Base-by-base conservation (phyloP, 192 early-diverging fungal genomes). In the Kickxella alabastrina region DNA sequence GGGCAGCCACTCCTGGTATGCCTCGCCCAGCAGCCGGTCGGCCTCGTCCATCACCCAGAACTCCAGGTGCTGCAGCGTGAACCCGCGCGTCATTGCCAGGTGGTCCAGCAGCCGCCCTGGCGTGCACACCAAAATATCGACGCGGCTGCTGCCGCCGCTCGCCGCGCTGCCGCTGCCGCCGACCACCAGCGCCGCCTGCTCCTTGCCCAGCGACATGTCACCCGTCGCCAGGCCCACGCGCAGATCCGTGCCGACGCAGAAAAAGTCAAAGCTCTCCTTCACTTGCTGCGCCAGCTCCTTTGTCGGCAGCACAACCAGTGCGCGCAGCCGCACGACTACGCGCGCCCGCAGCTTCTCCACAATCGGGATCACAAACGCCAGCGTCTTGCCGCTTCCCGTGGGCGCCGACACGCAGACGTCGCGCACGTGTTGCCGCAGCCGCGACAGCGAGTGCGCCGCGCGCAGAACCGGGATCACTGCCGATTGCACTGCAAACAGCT, bases 11-110 rank as follows among this genome's bases (percentile, higher is more conserved):
- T 89, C 95, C 51, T 95, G 85, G 62, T 89, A 94, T 44, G 84
- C 86, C 65, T 96, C 92, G 54, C 89, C 89, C 43, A 99, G 71
- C 24, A 99, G 58, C 19, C 94, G 80, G 75, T 99, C 96, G 1
- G 96, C 96, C 59, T 99, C 96, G 78, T 99, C 96, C 43, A 97
- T 86, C 12, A 92, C 63, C 78, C 95, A 73, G 64, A 93, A 97
- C 53, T 92, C 77, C 37, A 97, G 65, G 68, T 98, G 92, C 44
- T 90, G 87, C 19, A 98, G 75, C 22, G 93, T 89, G 65, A 96
- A 97, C 44, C 87, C 88, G 4, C 75, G 80, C 14, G 91, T 96
- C 7, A 64, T 76, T n/a, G 83, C 69, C 47, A 98, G 60, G 62
- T 97, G 96, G 49, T 98, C 94, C 12, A 91, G 83, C 52, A 98